Evolutionary conservation across 2,329 filamentous ascomycete genomes (phyloP).

Genomic region (Penicillium sp.): DNA sequence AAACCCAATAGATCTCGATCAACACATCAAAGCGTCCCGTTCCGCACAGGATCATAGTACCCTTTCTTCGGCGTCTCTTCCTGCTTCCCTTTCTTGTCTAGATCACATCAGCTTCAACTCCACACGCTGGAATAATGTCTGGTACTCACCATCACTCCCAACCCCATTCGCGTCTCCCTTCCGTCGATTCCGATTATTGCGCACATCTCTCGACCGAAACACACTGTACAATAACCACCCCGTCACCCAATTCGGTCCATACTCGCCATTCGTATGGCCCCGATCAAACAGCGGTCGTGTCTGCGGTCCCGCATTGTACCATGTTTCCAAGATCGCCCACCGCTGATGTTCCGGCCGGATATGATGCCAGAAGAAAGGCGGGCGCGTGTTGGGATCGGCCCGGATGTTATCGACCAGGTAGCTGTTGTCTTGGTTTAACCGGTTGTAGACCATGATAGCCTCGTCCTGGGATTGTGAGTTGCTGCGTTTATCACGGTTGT

Average conservation of each 20-base stretch:
- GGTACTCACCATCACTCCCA: constrained; percentile 8
- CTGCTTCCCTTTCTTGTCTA: constrained; percentile 23
- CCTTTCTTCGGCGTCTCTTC: constrained; percentile 28
- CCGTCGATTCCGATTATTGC: constrained; percentile 44
- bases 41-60: constrained; percentile 41
- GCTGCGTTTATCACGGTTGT: not conserved
- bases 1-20: not conserved
- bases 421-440: constrained; percentile 37
- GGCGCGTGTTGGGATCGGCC: constrained; percentile 33
- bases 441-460: constrained; percentile 41
- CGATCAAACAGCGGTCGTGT: constrained; percentile 39
- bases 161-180: constrained; percentile 28
- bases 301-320: constrained; percentile 36
- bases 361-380: constrained; percentile 45
- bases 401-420: constrained; percentile 39
- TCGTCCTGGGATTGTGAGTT: constrained; percentile 34
- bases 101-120: constrained; percentile 2
- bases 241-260: constrained; percentile 45
- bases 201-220: constrained; percentile 43
- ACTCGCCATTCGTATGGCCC: constrained; percentile 40
- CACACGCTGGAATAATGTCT: not conserved
- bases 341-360: constrained; percentile 41
- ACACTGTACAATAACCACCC: constrained; percentile 46
- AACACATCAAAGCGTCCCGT: constrained; percentile 26
- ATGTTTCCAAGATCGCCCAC: constrained; percentile 41